Evolutionary conservation across 2,329 filamentous ascomycete genomes (phyloP).

Genomic region (Annulohypoxylon truncatum): DNA sequence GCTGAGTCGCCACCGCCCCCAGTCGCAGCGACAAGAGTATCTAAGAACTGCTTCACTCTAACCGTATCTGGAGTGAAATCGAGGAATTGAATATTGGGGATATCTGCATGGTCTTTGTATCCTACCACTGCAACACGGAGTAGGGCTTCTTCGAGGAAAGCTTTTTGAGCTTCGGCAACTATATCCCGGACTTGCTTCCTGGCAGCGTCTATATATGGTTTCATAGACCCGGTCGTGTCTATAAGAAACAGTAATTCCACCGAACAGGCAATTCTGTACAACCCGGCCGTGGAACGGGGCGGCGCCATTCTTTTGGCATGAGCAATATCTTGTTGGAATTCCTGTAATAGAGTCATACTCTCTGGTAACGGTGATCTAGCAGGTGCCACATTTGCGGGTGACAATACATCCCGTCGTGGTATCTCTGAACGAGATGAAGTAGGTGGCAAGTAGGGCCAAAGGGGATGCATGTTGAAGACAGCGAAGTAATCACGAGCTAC

Average conservation of each 20-base stretch:
- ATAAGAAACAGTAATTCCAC: conserved; percentile 3
- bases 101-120: conserved; percentile 1
- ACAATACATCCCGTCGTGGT: no score
- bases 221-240: conserved; percentile 1
- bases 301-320: background rate
- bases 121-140: background rate
- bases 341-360: no score
- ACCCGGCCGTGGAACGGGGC: background rate
- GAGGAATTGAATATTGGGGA: conserved; percentile 5
- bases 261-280: background rate
- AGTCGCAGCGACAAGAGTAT: background rate
- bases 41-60: background rate
- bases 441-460: no score
- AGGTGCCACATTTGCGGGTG: no score
- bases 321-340: no score
- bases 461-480: no score
- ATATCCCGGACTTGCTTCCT: conserved; percentile 1
- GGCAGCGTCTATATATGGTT: background rate
- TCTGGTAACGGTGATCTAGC: no score
- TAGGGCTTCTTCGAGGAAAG: background rate
- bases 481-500: no score
- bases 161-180: background rate
- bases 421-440: no score
- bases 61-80: background rate
- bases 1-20: background rate